Percentiles rank a stretch among this genome's conserved stretches.
Evolutionary conservation across 2,329 filamentous ascomycete species (phyloP).

Genomic region (Arthrobotrys entomopaga): DNA sequence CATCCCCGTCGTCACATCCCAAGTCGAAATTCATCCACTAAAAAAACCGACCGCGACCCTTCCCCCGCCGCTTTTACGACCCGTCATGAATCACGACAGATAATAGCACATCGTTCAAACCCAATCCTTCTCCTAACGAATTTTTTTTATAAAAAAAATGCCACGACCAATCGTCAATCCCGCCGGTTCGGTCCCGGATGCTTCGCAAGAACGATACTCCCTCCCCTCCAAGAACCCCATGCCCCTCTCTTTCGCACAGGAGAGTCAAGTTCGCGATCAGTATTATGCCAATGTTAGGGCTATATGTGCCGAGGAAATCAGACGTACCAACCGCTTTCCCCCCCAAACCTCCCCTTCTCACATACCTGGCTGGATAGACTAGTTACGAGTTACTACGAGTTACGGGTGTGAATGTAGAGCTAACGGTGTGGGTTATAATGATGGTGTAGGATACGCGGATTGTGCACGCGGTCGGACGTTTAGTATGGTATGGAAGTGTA

Average conservation of each 20-base stretch:
- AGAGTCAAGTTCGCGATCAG: constrained; percentile 81
- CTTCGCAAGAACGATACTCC: constrained; percentile 35
- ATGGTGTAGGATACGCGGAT: constrained; percentile 79
- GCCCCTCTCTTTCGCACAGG: constrained; percentile 82
- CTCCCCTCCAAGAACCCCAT: constrained; percentile 77
- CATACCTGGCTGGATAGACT: too few species aligned
- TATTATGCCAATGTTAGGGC: constrained; percentile 82
- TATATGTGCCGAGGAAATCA: constrained; percentile 80
- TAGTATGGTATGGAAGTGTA: constrained; percentile 86
- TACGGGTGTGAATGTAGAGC: too few species aligned
- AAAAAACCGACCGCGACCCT: background rate
- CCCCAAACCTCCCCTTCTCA: too few species aligned
- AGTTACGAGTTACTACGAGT: too few species aligned
- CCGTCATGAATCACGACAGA: constrained; percentile 56
- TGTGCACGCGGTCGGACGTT: constrained; percentile 89
- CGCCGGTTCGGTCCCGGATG: constrained; percentile 41
- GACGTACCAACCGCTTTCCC: constrained; percentile 61
- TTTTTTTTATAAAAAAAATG: constrained; percentile 22
- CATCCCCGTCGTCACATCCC: constrained; percentile 24
- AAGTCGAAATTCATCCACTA: constrained; percentile 9
- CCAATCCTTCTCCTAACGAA: background rate
- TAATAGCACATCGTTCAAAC: constrained; percentile 8
- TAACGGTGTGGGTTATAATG: too few species aligned
- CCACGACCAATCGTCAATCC: constrained; percentile 43
- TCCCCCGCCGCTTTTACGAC: background rate